A percentile compares a stretch with the other conserved stretches of the same genome.
Evolutionary conservation across 2,329 filamentous ascomycete genomes (phyloP).

Genomic region (Diaporthe citrichinensis): DNA sequence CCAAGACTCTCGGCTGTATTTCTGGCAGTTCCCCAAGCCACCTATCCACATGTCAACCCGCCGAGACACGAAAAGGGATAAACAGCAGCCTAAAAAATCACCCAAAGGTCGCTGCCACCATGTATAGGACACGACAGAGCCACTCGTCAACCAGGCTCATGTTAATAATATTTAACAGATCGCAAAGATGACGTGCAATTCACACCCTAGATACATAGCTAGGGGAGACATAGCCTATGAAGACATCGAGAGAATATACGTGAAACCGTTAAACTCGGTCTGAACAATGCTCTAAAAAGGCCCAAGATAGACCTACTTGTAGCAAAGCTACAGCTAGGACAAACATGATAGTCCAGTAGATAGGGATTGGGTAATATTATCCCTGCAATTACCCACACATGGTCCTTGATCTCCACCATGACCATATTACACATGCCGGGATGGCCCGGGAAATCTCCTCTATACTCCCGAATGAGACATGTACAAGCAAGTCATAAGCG

Average conservation of each 20-base stretch:
- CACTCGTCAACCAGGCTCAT: neutral
- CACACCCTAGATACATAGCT: neutral
- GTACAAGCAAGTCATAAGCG: constrained; percentile 14
- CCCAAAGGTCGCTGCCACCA: too few species aligned
- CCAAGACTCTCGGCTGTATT: neutral
- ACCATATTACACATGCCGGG: neutral
- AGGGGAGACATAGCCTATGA: neutral
- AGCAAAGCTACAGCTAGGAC: too few species aligned
- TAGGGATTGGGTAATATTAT: too few species aligned
- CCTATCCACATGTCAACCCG: neutral
- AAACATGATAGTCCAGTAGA: too few species aligned
- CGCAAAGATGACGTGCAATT: neutral
- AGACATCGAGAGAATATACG: neutral
- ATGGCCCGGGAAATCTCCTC: neutral
- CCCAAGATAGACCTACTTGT: too few species aligned
- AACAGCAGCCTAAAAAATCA: neutral
- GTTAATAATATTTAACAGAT: neutral
- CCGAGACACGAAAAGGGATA: too few species aligned
- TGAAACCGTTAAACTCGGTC: too few species aligned
- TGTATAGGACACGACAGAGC: neutral
- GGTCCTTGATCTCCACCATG: too few species aligned
- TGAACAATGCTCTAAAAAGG: too few species aligned
- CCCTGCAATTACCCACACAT: too few species aligned
- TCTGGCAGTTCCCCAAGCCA: neutral
- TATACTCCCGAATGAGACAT: neutral